These are phyloP conservation scores for Acaromyces ingoldii DNA, from an alignment of 1,284 basidiomycete genomes.

Conservation along the genomic window DNA sequence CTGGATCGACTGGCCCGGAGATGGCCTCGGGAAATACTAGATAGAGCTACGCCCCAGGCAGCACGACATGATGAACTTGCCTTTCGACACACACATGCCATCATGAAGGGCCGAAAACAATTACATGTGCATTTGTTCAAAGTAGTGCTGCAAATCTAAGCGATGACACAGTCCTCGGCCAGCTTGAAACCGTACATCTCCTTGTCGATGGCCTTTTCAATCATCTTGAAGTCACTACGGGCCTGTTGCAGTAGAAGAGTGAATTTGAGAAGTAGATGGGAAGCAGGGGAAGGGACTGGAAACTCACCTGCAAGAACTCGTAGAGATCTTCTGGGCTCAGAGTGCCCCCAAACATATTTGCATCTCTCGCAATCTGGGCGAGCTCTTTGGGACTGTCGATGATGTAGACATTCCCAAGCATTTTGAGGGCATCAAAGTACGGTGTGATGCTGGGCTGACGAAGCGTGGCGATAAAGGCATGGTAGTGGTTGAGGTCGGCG, in stretches of 20 bases:
- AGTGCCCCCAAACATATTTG: conserved; percentile 84
- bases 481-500: conserved; percentile 88
- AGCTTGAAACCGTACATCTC: conserved; percentile 51
- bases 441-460: conserved; percentile 65
- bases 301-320: conserved; percentile 21
- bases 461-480: conserved; percentile 67
- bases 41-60: neutral
- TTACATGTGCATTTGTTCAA: neutral
- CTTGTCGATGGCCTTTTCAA: conserved; percentile 46
- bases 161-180: conserved; percentile 33
- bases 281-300: neutral
- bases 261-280: neutral
- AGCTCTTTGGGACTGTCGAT: conserved; percentile 67
- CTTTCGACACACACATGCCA: neutral
- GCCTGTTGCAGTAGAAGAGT: conserved; percentile 10
- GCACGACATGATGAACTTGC: neutral
- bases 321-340: conserved; percentile 75
- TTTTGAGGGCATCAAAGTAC: conserved; percentile 89
- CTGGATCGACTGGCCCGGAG: conserved; percentile 20
- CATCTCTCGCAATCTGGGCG: conserved; percentile 87
- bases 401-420: conserved; percentile 92
- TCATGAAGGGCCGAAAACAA: neutral
- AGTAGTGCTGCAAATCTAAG: conserved; percentile 10
- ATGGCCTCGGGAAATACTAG: conserved; percentile 13
- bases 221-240: conserved; percentile 39